Evolutionary conservation across 2,329 filamentous ascomycete genomes (phyloP), one percentile per base, ranked within the genome.

Genomic region (Aspergillus fumigatus): DNA sequence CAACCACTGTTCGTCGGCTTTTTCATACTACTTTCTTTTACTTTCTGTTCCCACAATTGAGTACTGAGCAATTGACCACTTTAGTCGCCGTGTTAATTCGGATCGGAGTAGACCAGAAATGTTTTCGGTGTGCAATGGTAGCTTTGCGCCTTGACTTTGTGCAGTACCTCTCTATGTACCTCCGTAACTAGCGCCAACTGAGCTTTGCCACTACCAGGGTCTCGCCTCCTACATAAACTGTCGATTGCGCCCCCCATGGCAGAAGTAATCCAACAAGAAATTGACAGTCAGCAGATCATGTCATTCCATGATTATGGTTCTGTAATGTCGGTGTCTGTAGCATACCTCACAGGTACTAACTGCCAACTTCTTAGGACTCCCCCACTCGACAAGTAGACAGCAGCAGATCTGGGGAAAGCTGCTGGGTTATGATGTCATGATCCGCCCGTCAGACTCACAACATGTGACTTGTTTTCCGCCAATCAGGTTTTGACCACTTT

Each of bases 361-460:
- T 35, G 11, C 1, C 14, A 48, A 25, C 10, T 23, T 23, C 21
- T 23, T 3, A 7, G 26, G 51, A 35, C 11, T 27, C 32, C 32
- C 26, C 26, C 29, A 32, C 49, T 25, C 51, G 25, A 38, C 32
- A 38, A 38, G 3, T 3, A 5, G 21, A 23, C n/a, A 11, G 41
- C n/a, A 11, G 41, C 45, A 45, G 51, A 60, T 60, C 56, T 51
- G 58, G 58, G 58, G 58, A 60, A 60, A 53, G 52, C 53, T 53
- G 52, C 23, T 25, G 14, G 48, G 17, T n/a, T 21, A 38, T 60
- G 51, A 58, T 56, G 58, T 60, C 58, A 60, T 43, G 32, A 27
- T 35, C 40, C 53, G 43, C 35, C 14, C 14, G 5, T 17, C 32
- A 38, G 32, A 5, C 17, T 17, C 6, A 2, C 4, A 7, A 14